phyloP scores from a whole-genome alignment of 2,329 filamentous ascomycete genomes.

The Nemania diffusa region DNA sequence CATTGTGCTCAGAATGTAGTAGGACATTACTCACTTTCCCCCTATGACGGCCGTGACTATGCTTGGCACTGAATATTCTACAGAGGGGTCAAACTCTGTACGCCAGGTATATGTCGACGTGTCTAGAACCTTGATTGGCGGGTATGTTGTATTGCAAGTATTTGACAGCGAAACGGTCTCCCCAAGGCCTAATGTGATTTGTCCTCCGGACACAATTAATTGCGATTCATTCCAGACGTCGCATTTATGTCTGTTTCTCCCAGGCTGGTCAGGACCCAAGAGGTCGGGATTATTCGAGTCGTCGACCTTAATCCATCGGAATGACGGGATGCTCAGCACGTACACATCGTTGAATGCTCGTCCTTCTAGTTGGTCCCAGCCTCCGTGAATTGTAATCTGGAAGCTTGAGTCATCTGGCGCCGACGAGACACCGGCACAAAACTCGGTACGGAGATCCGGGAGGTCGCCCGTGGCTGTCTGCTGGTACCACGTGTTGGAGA shows the following conservation, averaged over 20 bases:
- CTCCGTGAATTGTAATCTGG: slow-evolving; percentile 37
- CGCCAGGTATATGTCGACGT: slow-evolving; percentile 36
- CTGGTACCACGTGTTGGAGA: slow-evolving; percentile 36
- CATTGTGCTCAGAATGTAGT: too few relatives aligned
- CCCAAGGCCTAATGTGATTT: slow-evolving; percentile 11
- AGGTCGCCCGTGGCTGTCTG: slow-evolving; percentile 34
- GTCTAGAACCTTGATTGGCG: slow-evolving; percentile 34
- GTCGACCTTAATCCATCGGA: slow-evolving; percentile 36
- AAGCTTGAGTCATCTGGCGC: slow-evolving; percentile 40
- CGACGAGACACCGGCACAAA: slow-evolving; percentile 35
- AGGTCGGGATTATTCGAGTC: slow-evolving; percentile 35
- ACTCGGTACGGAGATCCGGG: slow-evolving; percentile 31
- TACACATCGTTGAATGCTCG: slow-evolving; percentile 35
- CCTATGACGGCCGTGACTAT: slow-evolving; percentile 33
- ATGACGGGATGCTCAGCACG: slow-evolving; percentile 36
- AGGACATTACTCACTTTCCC: slow-evolving; percentile 28
- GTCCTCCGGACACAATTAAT: slow-evolving; percentile 32
- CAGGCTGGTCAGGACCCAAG: background rate
- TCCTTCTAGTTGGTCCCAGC: slow-evolving; percentile 22
- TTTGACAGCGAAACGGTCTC: background rate
- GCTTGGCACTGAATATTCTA: slow-evolving; percentile 32
- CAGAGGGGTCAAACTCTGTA: slow-evolving; percentile 28
- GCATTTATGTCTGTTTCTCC: slow-evolving; percentile 32
- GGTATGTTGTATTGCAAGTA: slow-evolving; percentile 33
- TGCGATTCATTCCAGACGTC: slow-evolving; percentile 35